Evolutionary conservation across 495 filamentous ascomycete species (phyloP).

Genomic region (Aspergillus haitiensis): DNA sequence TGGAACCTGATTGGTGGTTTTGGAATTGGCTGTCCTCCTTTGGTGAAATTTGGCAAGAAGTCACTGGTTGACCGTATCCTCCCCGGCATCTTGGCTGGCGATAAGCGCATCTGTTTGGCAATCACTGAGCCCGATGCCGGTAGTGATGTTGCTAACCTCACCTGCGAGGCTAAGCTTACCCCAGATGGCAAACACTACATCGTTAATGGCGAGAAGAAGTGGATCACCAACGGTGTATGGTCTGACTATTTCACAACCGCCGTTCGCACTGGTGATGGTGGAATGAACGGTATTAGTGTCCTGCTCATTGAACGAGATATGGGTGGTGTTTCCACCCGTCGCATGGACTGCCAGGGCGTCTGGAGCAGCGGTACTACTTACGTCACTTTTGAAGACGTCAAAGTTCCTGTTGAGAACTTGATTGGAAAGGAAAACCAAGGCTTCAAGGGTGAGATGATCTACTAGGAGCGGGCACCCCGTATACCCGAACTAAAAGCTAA

Average conservation of each 20-base stretch:
- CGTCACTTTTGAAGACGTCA: slow-evolving; percentile 96
- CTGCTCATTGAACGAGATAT: slow-evolving; percentile 82
- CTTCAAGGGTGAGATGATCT: slow-evolving; percentile 66
- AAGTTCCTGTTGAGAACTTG: slow-evolving; percentile 96
- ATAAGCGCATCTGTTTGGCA: slow-evolving; percentile 92
- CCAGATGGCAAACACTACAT: slow-evolving; percentile 98
- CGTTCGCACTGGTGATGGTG: slow-evolving; percentile 79
- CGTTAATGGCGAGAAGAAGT: slow-evolving; percentile 99
- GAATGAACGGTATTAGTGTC: slow-evolving; percentile 88
- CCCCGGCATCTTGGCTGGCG: slow-evolving; percentile 82
- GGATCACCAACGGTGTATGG: slow-evolving; percentile 99
- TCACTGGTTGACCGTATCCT: slow-evolving; percentile 77
- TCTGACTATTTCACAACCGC: slow-evolving; percentile 96
- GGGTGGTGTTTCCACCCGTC: slow-evolving; percentile 83
- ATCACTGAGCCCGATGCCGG: slow-evolving; percentile 83
- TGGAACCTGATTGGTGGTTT: slow-evolving; percentile 97
- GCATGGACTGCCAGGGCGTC: slow-evolving; percentile 98
- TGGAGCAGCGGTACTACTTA: slow-evolving; percentile 95
- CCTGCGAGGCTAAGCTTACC: slow-evolving; percentile 88
- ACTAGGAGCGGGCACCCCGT: not conserved
- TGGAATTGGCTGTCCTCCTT: slow-evolving; percentile 87
- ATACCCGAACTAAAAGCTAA: not conserved
- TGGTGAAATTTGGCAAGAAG: slow-evolving; percentile 92
- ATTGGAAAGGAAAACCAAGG: slow-evolving; percentile 97
- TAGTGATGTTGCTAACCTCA: slow-evolving; percentile 89